These are phyloP conservation scores for Lentinula boryana DNA, from an alignment of 768 basidiomycete species.

Conservation along the genomic window DNA sequence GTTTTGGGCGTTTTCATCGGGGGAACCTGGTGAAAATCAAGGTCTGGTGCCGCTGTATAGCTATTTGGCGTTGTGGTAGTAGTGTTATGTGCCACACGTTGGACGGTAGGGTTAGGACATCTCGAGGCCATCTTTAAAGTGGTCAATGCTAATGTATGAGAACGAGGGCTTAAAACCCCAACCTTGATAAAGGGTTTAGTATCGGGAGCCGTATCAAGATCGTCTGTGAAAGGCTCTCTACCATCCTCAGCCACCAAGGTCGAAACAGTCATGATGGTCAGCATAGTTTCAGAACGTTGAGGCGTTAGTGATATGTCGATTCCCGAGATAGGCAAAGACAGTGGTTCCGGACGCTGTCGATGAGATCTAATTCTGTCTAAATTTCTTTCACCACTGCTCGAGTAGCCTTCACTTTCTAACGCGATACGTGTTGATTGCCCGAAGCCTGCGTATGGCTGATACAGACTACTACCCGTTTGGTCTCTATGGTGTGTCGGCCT, in stretches of 20 bases:
- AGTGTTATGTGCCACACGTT: background rate
- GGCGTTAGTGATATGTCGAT: background rate
- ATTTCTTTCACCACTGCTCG: background rate
- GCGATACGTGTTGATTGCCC: background rate
- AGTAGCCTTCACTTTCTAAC: background rate
- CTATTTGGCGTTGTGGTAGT: background rate
- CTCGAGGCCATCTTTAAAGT: background rate
- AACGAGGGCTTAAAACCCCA: background rate
- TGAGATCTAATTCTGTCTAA: background rate
- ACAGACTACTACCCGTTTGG: background rate
- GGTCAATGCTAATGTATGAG: background rate
- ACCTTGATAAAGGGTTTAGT: background rate
- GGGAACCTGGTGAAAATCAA: background rate
- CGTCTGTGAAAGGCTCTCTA: background rate
- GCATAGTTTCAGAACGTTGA: background rate
- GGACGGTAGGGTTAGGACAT: background rate
- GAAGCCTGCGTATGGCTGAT: slow-evolving; percentile 2
- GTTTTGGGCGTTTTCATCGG: background rate
- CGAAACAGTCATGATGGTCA: background rate
- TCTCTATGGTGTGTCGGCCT: background rate
- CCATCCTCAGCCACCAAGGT: slow-evolving; percentile 8
- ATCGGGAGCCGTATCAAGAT: background rate
- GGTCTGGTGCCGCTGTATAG: background rate
- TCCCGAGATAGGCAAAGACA: background rate
- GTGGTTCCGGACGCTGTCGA: background rate